Conservation (phyloP, 208 protist species). For the Wallacemonas sp. region DNA sequence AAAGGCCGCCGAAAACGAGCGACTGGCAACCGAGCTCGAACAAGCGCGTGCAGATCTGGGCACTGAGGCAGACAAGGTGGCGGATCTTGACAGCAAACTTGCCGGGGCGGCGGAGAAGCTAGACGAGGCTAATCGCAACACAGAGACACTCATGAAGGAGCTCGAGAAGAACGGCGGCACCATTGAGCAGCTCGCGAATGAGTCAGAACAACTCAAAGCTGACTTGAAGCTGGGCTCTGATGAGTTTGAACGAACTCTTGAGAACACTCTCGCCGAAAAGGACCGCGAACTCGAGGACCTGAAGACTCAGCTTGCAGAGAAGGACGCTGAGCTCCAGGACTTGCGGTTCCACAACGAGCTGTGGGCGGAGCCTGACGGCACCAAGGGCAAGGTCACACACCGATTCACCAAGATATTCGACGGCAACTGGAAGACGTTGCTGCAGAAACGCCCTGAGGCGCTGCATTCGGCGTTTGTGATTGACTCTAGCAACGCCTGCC, state of each 20-base stretch:
- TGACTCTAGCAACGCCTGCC: constrained; percentile 65
- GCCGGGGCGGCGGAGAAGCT: constrained; percentile 20
- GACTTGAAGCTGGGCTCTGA: too few species aligned
- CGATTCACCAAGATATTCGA: constrained; percentile 63
- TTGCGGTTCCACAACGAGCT: constrained; percentile 36
- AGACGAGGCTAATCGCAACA: constrained; percentile 23
- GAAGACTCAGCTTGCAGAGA: constrained; percentile 20
- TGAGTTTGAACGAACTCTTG: too few species aligned
- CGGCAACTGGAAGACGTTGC: constrained; percentile 56
- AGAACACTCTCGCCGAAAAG: too few species aligned
- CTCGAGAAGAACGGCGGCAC: too few species aligned
- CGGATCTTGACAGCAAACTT: not conserved
- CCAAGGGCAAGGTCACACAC: constrained; percentile 47
- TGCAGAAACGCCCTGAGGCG: constrained; percentile 52
- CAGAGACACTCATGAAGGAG: not conserved
- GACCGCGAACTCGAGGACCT: constrained; percentile 32
- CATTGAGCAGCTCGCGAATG: constrained; percentile 28
- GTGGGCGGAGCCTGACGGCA: constrained; percentile 31
- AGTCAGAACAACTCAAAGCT: not conserved
- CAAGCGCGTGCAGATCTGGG: constrained; percentile 11
- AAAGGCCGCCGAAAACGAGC: constrained; percentile 29
- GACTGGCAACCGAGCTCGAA: constrained; percentile 28
- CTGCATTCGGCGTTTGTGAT: constrained; percentile 61
- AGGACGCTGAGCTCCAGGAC: constrained; percentile 39
- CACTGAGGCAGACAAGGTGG: not conserved